These are phyloP conservation scores for Selenicereus undatus DNA, from an alignment of 148 eudicot species.

Conservation along the genomic window DNA sequence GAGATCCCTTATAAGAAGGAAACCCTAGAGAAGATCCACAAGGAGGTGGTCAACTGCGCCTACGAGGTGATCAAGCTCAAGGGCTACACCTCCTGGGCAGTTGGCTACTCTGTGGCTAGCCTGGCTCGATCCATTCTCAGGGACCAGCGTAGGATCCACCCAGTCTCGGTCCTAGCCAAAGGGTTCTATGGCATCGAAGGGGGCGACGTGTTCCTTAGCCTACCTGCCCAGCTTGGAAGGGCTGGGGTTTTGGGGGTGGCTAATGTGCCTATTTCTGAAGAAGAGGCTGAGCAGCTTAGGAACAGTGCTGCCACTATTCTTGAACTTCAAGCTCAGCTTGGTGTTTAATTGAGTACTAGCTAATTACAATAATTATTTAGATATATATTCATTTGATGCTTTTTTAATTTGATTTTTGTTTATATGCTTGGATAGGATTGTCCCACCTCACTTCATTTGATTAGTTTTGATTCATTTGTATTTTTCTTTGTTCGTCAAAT, in stretches of 20 bases:
- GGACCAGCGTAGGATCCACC: conserved; percentile 81
- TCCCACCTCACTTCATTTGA: too few species aligned
- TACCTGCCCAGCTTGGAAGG: conserved; percentile 90
- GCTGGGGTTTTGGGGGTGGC: conserved; percentile 71
- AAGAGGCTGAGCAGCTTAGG: conserved; percentile 52
- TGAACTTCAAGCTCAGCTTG: conserved; percentile 67
- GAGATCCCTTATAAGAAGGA: conserved; percentile 63
- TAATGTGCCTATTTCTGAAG: conserved; percentile 69
- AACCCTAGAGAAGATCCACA: conserved; percentile 62
- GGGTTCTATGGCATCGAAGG: conserved; percentile 73
- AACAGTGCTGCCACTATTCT: conserved; percentile 62
- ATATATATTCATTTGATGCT: too few species aligned
- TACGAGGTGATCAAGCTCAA: conserved; percentile 83
- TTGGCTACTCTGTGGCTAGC: conserved; percentile 84
- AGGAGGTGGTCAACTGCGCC: conserved; percentile 69
- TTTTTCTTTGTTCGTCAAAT: too few species aligned
- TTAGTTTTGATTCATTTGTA: too few species aligned
- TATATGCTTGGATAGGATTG: too few species aligned
- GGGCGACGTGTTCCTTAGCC: conserved; percentile 69
- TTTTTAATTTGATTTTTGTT: too few species aligned
- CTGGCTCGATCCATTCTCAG: conserved; percentile 64
- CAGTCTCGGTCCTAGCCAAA: conserved; percentile 67
- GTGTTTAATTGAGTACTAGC: conserved; percentile 28
- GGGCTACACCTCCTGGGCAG: conserved; percentile 98
- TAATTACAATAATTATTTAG: too few species aligned